Evolutionary conservation across 1,139 yeast genomes (phyloP).

Genomic region (Yamadazyma dushanensis): DNA sequence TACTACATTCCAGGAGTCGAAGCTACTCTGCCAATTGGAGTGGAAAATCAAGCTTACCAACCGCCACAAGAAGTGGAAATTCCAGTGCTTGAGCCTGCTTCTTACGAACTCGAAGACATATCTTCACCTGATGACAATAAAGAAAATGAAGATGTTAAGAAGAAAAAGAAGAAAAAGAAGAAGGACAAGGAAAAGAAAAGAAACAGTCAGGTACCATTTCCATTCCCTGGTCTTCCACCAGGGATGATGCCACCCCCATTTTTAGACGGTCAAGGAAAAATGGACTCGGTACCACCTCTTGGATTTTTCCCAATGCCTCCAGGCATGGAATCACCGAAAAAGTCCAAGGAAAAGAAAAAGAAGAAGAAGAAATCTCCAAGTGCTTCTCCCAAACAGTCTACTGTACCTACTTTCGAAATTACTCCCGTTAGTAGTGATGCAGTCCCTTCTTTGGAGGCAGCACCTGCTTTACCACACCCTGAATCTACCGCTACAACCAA

Average conservation of each 20-base stretch:
- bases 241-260: constrained; percentile 19
- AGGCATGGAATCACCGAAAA: constrained; percentile 17
- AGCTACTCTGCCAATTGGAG: constrained; percentile 1
- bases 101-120: background rate
- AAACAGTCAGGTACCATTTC: constrained; percentile 12
- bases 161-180: constrained; percentile 18
- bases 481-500: background rate
- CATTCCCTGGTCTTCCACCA: constrained; percentile 20
- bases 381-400: constrained; percentile 12
- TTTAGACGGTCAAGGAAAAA: constrained; percentile 12
- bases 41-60: background rate
- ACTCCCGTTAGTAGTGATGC: constrained; percentile 12
- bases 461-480: constrained; percentile 5
- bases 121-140: constrained; percentile 12
- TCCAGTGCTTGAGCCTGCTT: background rate
- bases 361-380: constrained; percentile 15
- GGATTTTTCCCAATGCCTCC: constrained; percentile 20
- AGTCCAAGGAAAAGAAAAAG: constrained; percentile 14
- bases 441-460: constrained; percentile 4
- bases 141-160: constrained; percentile 17
- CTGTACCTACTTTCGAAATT: constrained; percentile 15
- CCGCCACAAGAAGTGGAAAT: constrained; percentile 1
- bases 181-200: constrained; percentile 14
- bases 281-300: constrained; percentile 17
- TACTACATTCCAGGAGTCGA: constrained; percentile 15